Conservation (phyloP, 805 yeast genomes). For the Cyberlindnera amylophila region DNA sequence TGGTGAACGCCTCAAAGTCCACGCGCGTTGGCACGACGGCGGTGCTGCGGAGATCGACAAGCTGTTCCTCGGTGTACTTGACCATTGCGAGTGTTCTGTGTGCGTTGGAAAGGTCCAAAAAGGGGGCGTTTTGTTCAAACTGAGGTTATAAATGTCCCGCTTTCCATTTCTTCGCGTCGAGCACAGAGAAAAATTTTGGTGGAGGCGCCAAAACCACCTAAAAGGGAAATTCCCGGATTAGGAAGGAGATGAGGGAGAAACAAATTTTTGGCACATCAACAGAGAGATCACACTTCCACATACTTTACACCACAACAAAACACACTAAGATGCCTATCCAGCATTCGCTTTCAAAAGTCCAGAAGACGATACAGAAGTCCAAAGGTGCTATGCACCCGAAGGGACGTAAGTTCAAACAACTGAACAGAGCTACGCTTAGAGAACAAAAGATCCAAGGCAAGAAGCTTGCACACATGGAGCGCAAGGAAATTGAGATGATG, state of each 20-base stretch:
- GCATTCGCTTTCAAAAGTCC: slow-evolving; percentile 62
- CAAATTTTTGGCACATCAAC: neutral
- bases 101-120: neutral
- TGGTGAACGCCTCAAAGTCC: slow-evolving; percentile 60
- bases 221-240: neutral
- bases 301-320: neutral
- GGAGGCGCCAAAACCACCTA: neutral
- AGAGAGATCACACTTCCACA: too few relatives aligned
- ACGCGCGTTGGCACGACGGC: slow-evolving; percentile 60
- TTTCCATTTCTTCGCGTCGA: neutral
- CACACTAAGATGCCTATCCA: slow-evolving; percentile 59
- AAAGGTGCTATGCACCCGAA: slow-evolving; percentile 72
- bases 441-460: slow-evolving; percentile 64
- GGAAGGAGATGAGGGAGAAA: slow-evolving; percentile 2
- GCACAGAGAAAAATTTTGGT: neutral
- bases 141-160: too few relatives aligned
- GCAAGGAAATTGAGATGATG: slow-evolving; percentile 55
- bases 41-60: slow-evolving; percentile 51
- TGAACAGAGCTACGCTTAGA: slow-evolving; percentile 83
- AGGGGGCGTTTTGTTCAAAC: too few relatives aligned
- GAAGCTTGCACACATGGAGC: slow-evolving; percentile 54
- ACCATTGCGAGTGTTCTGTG: slow-evolving; percentile 5
- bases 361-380: slow-evolving; percentile 52
- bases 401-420: slow-evolving; percentile 82
- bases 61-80: slow-evolving; percentile 69